Conservation (phyloP, 176 grass and related monocot genomes). For the Carex pumila region DNA sequence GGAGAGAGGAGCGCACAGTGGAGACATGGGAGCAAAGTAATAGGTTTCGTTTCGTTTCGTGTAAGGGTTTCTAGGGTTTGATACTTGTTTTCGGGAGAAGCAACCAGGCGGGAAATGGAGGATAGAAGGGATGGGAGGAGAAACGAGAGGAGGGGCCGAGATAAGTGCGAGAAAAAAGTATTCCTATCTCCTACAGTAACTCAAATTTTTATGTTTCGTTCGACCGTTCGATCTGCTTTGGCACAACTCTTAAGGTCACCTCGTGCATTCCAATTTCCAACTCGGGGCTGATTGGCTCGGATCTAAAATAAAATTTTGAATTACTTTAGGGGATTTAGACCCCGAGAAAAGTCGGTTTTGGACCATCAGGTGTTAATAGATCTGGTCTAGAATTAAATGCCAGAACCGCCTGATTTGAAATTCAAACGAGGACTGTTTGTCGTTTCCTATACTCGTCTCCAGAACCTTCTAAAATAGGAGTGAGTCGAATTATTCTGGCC, state of each 20-base stretch:
- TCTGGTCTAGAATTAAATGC: slow-evolving; percentile 12
- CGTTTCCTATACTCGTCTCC: background rate
- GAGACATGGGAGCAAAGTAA: slow-evolving; percentile 6
- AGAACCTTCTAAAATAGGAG: background rate
- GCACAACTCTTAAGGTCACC: too few species aligned
- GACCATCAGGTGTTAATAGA: background rate
- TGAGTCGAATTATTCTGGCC: background rate
- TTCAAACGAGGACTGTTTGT: background rate
- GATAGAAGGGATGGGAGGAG: background rate
- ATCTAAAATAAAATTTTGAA: too few species aligned
- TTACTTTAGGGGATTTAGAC: too few species aligned
- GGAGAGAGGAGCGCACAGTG: background rate
- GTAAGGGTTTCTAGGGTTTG: slow-evolving; percentile 17
- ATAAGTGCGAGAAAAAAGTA: background rate
- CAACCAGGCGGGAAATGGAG: background rate
- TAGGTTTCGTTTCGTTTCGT: background rate
- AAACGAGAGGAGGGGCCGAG: background rate
- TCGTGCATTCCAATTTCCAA: too few species aligned
- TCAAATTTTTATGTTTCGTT: too few species aligned
- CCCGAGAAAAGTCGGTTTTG: background rate
- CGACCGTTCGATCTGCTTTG: too few species aligned
- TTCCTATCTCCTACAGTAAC: too few species aligned
- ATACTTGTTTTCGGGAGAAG: background rate
- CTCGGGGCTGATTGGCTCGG: too few species aligned
- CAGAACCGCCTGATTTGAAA: background rate